Conservation (phyloP, 2,329 filamentous ascomycete species). For the Claviceps citrina region DNA sequence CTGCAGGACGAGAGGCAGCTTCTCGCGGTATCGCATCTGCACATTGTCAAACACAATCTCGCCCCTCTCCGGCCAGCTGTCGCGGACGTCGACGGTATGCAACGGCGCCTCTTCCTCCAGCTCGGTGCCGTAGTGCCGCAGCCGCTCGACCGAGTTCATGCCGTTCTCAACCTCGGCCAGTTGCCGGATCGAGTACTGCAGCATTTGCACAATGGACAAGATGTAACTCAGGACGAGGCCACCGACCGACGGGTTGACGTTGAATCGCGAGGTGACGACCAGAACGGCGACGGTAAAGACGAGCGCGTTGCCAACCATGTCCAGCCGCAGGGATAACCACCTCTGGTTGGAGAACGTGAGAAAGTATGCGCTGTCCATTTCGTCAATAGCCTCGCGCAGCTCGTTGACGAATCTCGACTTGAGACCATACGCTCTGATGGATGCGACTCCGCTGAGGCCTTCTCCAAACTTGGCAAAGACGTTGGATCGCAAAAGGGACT, state of each 20-base stretch:
- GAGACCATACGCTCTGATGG: slow-evolving; percentile 79
- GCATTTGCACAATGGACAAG: slow-evolving; percentile 81
- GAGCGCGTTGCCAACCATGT: slow-evolving; percentile 66
- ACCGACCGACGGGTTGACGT: slow-evolving; percentile 66
- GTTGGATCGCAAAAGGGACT: slow-evolving; percentile 70
- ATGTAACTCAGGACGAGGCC: slow-evolving; percentile 90
- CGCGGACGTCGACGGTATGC: slow-evolving; percentile 55
- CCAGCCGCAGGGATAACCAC: slow-evolving; percentile 76
- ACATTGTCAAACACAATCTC: slow-evolving; percentile 64
- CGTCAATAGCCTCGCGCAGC: slow-evolving; percentile 60
- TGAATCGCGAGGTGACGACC: slow-evolving; percentile 81
- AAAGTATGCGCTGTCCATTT: slow-evolving; percentile 90
- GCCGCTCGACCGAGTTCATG: slow-evolving; percentile 90
- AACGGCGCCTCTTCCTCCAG: slow-evolving; percentile 82
- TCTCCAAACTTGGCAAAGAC: slow-evolving; percentile 90
- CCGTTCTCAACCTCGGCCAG: slow-evolving; percentile 92
- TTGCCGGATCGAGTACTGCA: slow-evolving; percentile 89
- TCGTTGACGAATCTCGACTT: slow-evolving; percentile 57
- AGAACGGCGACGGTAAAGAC: slow-evolving; percentile 82
- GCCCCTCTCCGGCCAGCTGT: slow-evolving; percentile 73
- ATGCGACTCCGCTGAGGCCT: slow-evolving; percentile 67
- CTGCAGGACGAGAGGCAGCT: slow-evolving; percentile 57
- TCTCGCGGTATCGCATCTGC: slow-evolving; percentile 61
- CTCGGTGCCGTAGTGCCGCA: slow-evolving; percentile 75
- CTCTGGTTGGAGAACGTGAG: slow-evolving; percentile 90